Evolutionary conservation across 345 rosid genomes (phyloP).

Genomic region (Gossypium sturtianum): DNA sequence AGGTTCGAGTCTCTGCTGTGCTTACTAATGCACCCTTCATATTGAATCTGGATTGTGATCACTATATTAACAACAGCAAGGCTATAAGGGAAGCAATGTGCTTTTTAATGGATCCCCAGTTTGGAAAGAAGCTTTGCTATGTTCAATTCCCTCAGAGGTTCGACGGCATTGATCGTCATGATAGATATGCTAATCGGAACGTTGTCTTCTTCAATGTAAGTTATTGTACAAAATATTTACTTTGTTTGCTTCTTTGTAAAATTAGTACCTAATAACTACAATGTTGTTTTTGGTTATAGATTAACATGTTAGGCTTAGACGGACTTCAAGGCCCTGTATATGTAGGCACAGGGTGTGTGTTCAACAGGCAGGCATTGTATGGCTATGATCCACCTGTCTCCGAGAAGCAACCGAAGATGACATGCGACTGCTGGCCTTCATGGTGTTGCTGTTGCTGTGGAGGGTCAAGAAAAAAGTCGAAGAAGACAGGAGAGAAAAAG

Average conservation of each 20-base stretch:
- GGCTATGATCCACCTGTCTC: conserved; percentile 93
- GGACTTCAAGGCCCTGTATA: conserved; percentile 97
- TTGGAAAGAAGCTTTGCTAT: conserved; percentile 93
- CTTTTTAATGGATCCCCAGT: conserved; percentile 93
- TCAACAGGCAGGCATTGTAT: conserved; percentile 87
- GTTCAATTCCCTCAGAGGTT: conserved; percentile 97
- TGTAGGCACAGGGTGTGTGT: conserved; percentile 95
- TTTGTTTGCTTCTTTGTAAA: not conserved
- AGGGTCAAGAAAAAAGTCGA: conserved; percentile 67
- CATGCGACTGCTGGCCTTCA: conserved; percentile 98
- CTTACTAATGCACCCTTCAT: conserved; percentile 92
- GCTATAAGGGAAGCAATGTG: conserved; percentile 95
- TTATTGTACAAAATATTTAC: not conserved
- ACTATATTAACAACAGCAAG: conserved; percentile 87
- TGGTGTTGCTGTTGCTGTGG: conserved; percentile 93
- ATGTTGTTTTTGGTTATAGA: conserved; percentile 30
- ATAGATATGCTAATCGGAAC: conserved; percentile 91
- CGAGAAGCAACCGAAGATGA: conserved; percentile 84
- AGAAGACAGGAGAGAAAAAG: conserved; percentile 60
- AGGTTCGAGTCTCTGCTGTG: conserved; percentile 97
- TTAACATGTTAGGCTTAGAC: conserved; percentile 88
- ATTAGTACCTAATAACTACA: not conserved
- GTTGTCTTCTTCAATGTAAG: conserved; percentile 92
- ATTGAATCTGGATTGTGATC: conserved; percentile 93
- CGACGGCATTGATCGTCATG: conserved; percentile 90